Evolutionary conservation across 768 basidiomycete species (phyloP), one percentile per base, ranked within the genome.

Genomic region (Megacollybia marginata): DNA sequence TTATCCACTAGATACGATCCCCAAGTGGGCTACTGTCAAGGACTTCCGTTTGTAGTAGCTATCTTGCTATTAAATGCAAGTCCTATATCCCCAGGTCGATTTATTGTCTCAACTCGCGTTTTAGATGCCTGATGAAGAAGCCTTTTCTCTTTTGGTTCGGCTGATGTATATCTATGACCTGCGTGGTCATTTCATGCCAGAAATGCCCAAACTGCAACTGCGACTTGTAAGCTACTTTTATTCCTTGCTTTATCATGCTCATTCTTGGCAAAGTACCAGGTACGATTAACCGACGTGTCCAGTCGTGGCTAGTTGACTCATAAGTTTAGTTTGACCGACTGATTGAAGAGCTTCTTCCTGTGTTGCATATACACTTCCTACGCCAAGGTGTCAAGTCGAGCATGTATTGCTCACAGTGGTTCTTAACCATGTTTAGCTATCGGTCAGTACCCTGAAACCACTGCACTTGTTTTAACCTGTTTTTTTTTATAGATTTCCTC

Each of bases 341-440:
- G 45, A 69, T 96, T 42, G 96, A 99, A 62, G 96, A 99, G 55
- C 61, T 95, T 9, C 69, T 97, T 4, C 96, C 96, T 5, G 88
- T 94, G 5, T 71, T 98, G 6, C 92, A 98, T 59, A 70, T 95
- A 19, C 96, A 98, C 65, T 90, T 99, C 59, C 67, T 95, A 31
- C 81, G 94, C 31, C 89, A 96, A 66, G 95, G 94, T 31, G 72
- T 98, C 61, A 98, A 97, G 65, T 93, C 92, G 43, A 94, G 88
- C 68, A 98, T 99, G 93, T 98, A 88, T 62, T 95, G 92, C 60
- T 92, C 91, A 12, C 96, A 98, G 55, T 99, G 96, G 96, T 97
- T 98, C 66, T 73, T 99, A 62, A 98, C 96, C 0, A 69, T 99
- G 63, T 98, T 98, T 71, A 90, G 91, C 61, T 97, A 95, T 66